Evolutionary conservation across 805 yeast genomes (phyloP).

Genomic region (Priceomyces carsonii): DNA sequence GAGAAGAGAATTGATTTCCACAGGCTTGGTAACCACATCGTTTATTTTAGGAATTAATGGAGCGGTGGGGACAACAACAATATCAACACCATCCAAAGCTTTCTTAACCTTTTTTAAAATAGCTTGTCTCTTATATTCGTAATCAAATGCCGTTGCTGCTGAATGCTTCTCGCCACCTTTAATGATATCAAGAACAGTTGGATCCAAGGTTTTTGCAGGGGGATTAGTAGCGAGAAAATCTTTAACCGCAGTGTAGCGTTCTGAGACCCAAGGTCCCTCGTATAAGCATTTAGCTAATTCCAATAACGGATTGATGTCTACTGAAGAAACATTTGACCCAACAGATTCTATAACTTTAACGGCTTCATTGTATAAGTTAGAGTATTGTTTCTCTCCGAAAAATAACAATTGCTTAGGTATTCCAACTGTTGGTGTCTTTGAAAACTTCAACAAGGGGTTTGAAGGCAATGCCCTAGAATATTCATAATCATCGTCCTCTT

Average conservation of each 20-base stretch:
- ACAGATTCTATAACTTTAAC: conserved; percentile 44
- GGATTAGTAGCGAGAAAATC: conserved; percentile 73
- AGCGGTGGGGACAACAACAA: conserved; percentile 86
- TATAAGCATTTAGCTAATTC: conserved; percentile 85
- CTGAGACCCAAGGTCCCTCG: conserved; percentile 99
- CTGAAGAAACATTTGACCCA: conserved; percentile 55
- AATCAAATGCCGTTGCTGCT: conserved; percentile 83
- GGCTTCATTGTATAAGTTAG: conserved; percentile 63
- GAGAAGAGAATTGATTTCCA: conserved; percentile 81
- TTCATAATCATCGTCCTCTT: conserved; percentile 73
- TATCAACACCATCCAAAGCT: conserved; percentile 63
- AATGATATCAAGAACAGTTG: conserved; percentile 77
- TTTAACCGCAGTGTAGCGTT: conserved; percentile 81
- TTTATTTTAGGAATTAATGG: conserved; percentile 86
- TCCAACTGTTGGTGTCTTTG: conserved; percentile 64
- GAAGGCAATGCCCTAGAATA: conserved; percentile 77
- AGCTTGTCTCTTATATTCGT: conserved; percentile 83
- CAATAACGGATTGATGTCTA: conserved; percentile 75
- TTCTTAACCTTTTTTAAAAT: conserved; percentile 65
- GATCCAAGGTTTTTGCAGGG: conserved; percentile 72
- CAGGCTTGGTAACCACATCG: conserved; percentile 70
- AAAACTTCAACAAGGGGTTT: conserved; percentile 61
- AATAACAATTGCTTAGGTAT: conserved; percentile 74
- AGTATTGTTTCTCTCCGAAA: conserved; percentile 81
- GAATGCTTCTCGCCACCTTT: conserved; percentile 73